These are phyloP conservation scores for Sphaerulina musiva DNA, from an alignment of 2,329 filamentous ascomycete species.

Conservation along the genomic window DNA sequence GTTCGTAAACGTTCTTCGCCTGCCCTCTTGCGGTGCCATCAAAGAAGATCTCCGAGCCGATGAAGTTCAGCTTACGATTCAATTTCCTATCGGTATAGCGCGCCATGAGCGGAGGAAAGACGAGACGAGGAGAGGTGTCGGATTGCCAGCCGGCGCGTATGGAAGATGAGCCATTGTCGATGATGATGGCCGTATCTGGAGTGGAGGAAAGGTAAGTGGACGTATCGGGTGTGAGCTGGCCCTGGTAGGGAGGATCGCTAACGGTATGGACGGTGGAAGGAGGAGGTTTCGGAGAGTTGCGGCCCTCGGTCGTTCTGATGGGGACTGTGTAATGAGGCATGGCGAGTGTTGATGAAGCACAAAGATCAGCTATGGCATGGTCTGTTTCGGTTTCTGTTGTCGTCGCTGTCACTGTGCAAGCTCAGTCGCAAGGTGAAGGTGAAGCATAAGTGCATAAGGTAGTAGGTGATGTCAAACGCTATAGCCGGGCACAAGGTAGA, in stretches of 20 bases:
- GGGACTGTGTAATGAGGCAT: slow-evolving; percentile 36
- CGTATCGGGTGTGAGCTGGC: slow-evolving; percentile 51
- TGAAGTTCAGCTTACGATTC: slow-evolving; percentile 84
- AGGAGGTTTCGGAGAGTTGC: slow-evolving; percentile 47
- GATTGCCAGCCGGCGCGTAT: slow-evolving; percentile 96
- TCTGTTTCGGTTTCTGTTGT: background rate
- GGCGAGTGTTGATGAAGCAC: background rate
- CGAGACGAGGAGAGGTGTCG: slow-evolving; percentile 71
- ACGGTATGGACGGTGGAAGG: slow-evolving; percentile 48
- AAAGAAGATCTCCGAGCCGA: slow-evolving; percentile 86
- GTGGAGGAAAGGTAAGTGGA: slow-evolving; percentile 67
- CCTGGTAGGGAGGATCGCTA: slow-evolving; percentile 56
- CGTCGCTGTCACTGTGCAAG: background rate
- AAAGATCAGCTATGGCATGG: background rate
- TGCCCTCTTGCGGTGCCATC: slow-evolving; percentile 90
- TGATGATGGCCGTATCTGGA: slow-evolving; percentile 70
- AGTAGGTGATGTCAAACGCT: no score
- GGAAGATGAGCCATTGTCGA: slow-evolving; percentile 91
- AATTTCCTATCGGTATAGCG: slow-evolving; percentile 93
- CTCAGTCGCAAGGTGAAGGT: background rate
- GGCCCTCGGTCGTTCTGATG: slow-evolving; percentile 24
- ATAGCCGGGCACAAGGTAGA: no score
- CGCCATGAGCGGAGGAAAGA: slow-evolving; percentile 82
- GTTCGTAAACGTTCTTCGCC: slow-evolving; percentile 83
- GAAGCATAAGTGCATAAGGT: background rate